Evolutionary conservation across 805 yeast species (phyloP), one percentile per base, ranked within the genome.

Genomic region (Suhomyces tanzawaensis): DNA sequence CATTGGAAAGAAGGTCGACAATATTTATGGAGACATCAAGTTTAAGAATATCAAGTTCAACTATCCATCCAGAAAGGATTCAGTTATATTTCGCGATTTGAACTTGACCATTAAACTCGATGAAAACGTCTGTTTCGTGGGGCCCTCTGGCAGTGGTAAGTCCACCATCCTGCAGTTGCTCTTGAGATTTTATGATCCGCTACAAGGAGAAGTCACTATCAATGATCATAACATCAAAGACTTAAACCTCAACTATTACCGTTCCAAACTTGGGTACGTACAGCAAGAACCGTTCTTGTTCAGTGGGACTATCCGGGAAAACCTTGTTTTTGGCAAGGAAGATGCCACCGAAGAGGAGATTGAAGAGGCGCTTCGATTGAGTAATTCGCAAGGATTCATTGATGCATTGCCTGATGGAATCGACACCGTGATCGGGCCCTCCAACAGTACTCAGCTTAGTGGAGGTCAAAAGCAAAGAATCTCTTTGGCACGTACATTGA

Each of bases 141-240:
- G 98, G 2, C 96, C 96, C n/a, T 83, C 95, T 23, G 98, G 98
- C 1, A 85, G 95, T 44, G 98, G 98, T 18, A 91, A 91, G 58
- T 86, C 95, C 13, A 90, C 97, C 0, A 77, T 91, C 3, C 74
- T 90, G 5, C 86, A 90, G 36, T 64, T 91, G 36, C 63, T 91
- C 31, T 62, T 90, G 49, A 71, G 98, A 42, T 86, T 85, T 55
- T 91, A 91, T 60, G 96, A 89, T 51, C 90, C 95, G 2, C 55
- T 57, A 9, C 42, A 58, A 0, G 98, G 98, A 17, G 50, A 60
- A 6, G 78, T 91, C 23, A 49, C 64, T 3, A 71, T 90, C 15
- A 89, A 89, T 44, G 79, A 77, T 9, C 74, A 77, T 37, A 71
- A 82, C 44, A 73, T 91, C 42, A 64, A 66, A 26, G 74, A 77